Base-by-base conservation (phyloP, 805 yeast genomes). In the Ogataea neopini region DNA sequence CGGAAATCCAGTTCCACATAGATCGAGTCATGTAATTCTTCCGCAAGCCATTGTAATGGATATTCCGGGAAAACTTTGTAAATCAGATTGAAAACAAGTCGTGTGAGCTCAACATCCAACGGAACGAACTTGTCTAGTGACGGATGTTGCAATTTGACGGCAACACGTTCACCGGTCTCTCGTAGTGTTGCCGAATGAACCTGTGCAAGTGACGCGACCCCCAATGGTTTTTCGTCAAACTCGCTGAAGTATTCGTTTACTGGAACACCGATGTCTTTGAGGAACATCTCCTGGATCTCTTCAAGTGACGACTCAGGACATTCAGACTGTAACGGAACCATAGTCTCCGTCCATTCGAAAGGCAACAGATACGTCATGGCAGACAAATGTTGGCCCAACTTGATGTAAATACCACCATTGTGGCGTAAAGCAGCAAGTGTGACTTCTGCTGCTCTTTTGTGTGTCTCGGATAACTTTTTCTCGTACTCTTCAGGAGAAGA, bases 101-200 rank as follows among this genome's bases (percentile, higher is more conserved):
- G 76, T 0, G 97, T 91, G 62, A 94, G 67, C 58, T 78, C 71
- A 1, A 94, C 82, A 68, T 94, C 99, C 19, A 94, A 67, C 0
- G 99, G 99, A 8, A 94, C 96, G 69, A 87, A 94, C 57, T 86
- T 87, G 40, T 81, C 77, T 45, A 94, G 71, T 2, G 88, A 77
- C 0, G 99, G 99, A 64, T 91, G 98, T 66, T 94, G 99, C 35
- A 92, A 78, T 61, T 94, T 94, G 18, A 94, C 96, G 0, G 99
- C 99, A 2, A 92, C 98, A 58, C 75, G 79, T 34, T 57, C 48
- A 1, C 86, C 88, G 1, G 74, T 75, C 3, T 63, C 68, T 47
- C 70, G 75, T 45, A 91, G 62, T 1, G 66, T 75, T 0, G 95
- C 99, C 19, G 73, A 69, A 68, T 94, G 98, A 4, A 94, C 99